These are phyloP conservation scores for Coemansia sp. DNA, from an alignment of 371 early-diverging fungal species.

Conservation along the genomic window DNA sequence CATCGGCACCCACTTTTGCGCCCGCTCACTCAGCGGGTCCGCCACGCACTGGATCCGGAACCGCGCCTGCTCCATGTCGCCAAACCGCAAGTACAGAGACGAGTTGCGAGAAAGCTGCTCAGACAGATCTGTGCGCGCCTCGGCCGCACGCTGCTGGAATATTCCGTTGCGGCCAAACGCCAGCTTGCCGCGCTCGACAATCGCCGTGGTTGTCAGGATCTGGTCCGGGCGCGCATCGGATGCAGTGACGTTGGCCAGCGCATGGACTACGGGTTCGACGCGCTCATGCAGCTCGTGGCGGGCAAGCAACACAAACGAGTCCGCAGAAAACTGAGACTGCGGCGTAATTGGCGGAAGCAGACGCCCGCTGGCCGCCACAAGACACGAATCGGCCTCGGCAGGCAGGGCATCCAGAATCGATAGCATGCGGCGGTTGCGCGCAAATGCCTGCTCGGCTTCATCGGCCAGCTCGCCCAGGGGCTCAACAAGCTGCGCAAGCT, in stretches of 20 bases:
- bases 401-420: constrained; percentile 11
- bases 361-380: constrained; percentile 43
- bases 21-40: constrained; percentile 72
- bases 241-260: constrained; percentile 5
- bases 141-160: constrained; percentile 7
- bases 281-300: constrained; percentile 38
- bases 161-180: constrained; percentile 8
- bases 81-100: constrained; percentile 7
- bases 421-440: constrained; percentile 7
- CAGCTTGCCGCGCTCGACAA: constrained; percentile 21
- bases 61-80: constrained; percentile 13
- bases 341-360: constrained; percentile 28
- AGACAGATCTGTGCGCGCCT: not conserved
- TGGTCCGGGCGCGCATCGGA: not conserved
- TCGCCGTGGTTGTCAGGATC: constrained; percentile 20
- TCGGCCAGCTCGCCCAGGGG: constrained; percentile 12
- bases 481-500: constrained; percentile 13
- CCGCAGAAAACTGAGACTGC: constrained; percentile 6
- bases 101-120: not conserved
- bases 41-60: constrained; percentile 67
- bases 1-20: constrained; percentile 75
- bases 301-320: constrained; percentile 30
- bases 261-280: constrained; percentile 12
- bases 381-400: constrained; percentile 8
- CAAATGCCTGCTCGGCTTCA: constrained; percentile 22